A percentile compares a stretch with the other conserved stretches of the same genome.
phyloP scores from a whole-genome alignment of 768 basidiomycete species.

The Suillus plorans region DNA sequence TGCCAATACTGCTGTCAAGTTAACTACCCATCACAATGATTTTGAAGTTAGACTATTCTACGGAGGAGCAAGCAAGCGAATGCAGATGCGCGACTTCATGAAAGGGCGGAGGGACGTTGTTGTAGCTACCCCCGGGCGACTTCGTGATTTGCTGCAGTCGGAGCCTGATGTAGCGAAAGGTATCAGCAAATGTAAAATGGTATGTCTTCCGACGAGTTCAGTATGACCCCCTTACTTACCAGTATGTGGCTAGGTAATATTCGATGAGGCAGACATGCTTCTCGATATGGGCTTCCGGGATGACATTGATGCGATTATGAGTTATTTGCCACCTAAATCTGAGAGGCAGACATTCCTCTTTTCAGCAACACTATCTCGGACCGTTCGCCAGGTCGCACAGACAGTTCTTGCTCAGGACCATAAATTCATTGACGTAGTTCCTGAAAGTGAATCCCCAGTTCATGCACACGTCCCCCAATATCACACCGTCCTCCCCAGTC shows the following conservation, averaged over 20 bases:
- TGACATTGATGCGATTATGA: conserved; percentile 74
- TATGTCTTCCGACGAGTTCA: conserved; percentile 33
- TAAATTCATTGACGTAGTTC: conserved; percentile 71
- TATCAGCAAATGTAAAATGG: conserved; percentile 56
- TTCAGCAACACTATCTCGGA: conserved; percentile 79
- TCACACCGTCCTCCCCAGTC: conserved; percentile 67
- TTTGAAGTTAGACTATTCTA: conserved; percentile 74
- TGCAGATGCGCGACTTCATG: conserved; percentile 70
- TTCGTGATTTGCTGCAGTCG: conserved; percentile 68
- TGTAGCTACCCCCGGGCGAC: conserved; percentile 87
- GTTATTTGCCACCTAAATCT: conserved; percentile 57
- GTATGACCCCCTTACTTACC: conserved; percentile 6
- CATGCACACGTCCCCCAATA: conserved; percentile 80
- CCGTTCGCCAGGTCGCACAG: conserved; percentile 70
- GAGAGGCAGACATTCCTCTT: conserved; percentile 90
- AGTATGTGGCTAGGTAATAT: conserved; percentile 58
- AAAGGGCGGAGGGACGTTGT: conserved; percentile 72
- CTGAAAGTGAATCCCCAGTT: conserved; percentile 52
- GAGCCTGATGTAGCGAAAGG: conserved; percentile 55
- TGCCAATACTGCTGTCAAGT: conserved; percentile 73
- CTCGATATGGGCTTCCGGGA: conserved; percentile 91
- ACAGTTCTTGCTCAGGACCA: conserved; percentile 59
- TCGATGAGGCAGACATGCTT: conserved; percentile 92
- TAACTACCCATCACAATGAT: conserved; percentile 58
- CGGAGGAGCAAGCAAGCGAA: conserved; percentile 68